Evolutionary conservation across 2,329 filamentous ascomycete genomes (phyloP).

Genomic region (Aureobasidium sp.): DNA sequence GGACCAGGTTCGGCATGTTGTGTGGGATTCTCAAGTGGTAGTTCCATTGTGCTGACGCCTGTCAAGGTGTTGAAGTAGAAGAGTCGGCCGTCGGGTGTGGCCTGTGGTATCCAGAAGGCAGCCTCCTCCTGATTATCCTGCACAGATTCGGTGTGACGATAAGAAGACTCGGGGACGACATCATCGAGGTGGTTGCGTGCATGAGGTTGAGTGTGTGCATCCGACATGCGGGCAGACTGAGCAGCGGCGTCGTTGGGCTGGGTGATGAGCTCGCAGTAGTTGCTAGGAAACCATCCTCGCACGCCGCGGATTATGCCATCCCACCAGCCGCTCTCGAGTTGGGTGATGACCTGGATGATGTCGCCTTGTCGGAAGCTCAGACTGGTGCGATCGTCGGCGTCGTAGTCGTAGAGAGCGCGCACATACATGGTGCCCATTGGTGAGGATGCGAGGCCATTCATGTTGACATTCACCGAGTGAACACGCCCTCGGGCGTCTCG

Average conservation of each 20-base stretch:
- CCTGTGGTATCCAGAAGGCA: conserved; percentile 98
- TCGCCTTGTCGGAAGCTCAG: conserved; percentile 95
- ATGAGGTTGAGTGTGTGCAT: conserved; percentile 35
- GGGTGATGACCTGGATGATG: conserved; percentile 96
- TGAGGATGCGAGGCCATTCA: conserved; percentile 45
- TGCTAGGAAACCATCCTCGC: conserved; percentile 97
- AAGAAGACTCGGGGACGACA: conserved; percentile 44
- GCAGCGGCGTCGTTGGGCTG: conserved; percentile 53
- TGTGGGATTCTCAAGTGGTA: conserved; percentile 83
- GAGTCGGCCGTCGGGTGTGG: conserved; percentile 80
- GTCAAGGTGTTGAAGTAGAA: conserved; percentile 99
- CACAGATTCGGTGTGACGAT: conserved; percentile 57
- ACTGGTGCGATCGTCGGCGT: conserved; percentile 93
- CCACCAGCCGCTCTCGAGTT: conserved; percentile 98
- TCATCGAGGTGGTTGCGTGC: conserved; percentile 15
- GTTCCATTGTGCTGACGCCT: conserved; percentile 85
- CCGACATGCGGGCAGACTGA: conserved; percentile 49
- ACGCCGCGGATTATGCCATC: conserved; percentile 96
- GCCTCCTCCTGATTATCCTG: conserved; percentile 62
- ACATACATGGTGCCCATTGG: conserved; percentile 66
- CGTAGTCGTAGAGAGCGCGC: conserved; percentile 93
- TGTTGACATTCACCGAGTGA: conserved; percentile 21
- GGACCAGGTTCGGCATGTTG: conserved; percentile 76
- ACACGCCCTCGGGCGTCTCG: conserved; percentile 6
- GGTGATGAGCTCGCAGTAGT: conserved; percentile 86